A percentile compares a stretch with the other conserved stretches of the same genome.
Evolutionary conservation across 1,139 yeast genomes (phyloP).

Genomic region (Sugiyamaella sp.): DNA sequence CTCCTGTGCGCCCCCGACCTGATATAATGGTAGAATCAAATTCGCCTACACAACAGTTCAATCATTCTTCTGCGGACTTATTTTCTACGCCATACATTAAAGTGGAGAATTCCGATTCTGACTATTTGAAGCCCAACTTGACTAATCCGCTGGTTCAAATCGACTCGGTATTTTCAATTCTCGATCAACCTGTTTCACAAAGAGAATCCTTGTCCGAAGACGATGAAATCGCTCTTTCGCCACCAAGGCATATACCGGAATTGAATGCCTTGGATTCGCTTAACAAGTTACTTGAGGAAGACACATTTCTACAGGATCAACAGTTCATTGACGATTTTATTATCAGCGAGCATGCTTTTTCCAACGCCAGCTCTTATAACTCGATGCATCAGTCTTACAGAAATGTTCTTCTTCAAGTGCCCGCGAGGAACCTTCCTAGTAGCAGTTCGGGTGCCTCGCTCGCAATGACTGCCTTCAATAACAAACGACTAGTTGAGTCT

Average conservation of each 20-base stretch:
- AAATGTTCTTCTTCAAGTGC: constrained; percentile 28
- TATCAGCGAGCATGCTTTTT: constrained; percentile 25
- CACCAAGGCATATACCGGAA: constrained; percentile 16
- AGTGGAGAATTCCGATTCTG: too few relatives aligned
- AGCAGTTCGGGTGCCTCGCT: constrained; percentile 1
- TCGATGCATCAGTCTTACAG: constrained; percentile 22
- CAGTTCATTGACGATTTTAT: constrained; percentile 26
- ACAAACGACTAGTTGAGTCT: constrained; percentile 10
- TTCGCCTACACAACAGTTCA: too few relatives aligned
- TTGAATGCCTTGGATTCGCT: constrained; percentile 11
- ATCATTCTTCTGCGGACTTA: too few relatives aligned
- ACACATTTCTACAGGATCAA: constrained; percentile 22
- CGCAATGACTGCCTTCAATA: constrained; percentile 8
- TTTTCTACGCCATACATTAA: too few relatives aligned
- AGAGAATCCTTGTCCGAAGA: constrained; percentile 1
- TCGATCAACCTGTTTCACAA: neutral
- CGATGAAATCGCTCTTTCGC: constrained; percentile 9
- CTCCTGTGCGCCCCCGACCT: too few relatives aligned
- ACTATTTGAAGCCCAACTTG: neutral
- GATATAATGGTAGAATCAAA: too few relatives aligned
- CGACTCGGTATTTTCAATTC: neutral
- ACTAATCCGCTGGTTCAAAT: neutral
- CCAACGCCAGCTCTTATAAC: constrained; percentile 5
- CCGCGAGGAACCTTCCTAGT: constrained; percentile 23
- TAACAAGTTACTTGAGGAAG: constrained; percentile 17